These are phyloP conservation scores for Fusarium continuum DNA, from an alignment of 2,329 filamentous ascomycete genomes.

Conservation along the genomic window DNA sequence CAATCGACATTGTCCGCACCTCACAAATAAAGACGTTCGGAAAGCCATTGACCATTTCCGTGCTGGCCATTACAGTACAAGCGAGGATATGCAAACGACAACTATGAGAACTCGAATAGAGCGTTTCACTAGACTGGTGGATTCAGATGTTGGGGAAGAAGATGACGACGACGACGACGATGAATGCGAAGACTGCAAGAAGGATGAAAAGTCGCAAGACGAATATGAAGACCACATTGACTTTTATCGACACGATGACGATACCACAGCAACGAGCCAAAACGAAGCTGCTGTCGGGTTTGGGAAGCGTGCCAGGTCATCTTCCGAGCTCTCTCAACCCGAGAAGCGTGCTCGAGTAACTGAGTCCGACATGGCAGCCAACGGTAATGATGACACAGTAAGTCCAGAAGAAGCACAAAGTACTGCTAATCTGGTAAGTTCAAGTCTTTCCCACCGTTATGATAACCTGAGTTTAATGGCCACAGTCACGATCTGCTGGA, in stretches of 20 bases:
- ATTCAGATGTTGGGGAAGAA: background rate
- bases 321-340: background rate
- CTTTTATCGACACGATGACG: background rate
- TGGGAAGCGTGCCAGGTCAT: background rate
- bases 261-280: background rate
- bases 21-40: background rate
- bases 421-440: background rate
- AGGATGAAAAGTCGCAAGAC: too few relatives aligned
- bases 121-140: background rate
- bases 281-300: background rate
- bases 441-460: background rate
- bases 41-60: background rate
- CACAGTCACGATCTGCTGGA: too few relatives aligned
- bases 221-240: background rate
- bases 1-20: background rate
- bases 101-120: too few relatives aligned
- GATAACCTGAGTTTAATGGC: background rate
- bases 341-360: background rate
- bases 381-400: background rate
- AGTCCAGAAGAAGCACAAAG: too few relatives aligned
- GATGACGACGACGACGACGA: background rate
- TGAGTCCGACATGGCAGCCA: background rate
- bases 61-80: background rate
- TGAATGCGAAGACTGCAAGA: background rate
- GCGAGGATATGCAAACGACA: background rate